These are phyloP conservation scores for Cucurbita pepo DNA, from an alignment of 306 rosid genomes.

Conservation along the genomic window DNA sequence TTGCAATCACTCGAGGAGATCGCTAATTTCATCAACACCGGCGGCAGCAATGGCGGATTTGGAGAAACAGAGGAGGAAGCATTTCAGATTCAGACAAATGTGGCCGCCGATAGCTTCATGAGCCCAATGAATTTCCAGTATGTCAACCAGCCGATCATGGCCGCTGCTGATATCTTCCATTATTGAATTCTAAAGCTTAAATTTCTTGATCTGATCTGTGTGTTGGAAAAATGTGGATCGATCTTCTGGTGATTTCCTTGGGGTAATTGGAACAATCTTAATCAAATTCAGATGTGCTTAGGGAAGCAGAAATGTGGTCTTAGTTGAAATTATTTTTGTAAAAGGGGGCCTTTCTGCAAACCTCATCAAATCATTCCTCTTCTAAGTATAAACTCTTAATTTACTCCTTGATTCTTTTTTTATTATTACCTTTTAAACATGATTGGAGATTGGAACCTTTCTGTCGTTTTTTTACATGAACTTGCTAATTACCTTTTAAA, in stretches of 20 bases:
- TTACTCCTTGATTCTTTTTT: background rate
- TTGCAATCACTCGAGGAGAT: slow-evolving; percentile 54
- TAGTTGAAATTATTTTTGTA: background rate
- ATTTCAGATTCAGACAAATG: slow-evolving; percentile 1
- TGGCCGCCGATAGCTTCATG: slow-evolving; percentile 18
- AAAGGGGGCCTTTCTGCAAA: background rate
- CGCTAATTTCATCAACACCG: slow-evolving; percentile 21
- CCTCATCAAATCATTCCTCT: background rate
- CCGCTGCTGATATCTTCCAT: slow-evolving; percentile 42
- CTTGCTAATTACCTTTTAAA: background rate
- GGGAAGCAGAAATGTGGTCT: background rate
- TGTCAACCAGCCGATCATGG: slow-evolving; percentile 59
- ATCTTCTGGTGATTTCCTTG: background rate
- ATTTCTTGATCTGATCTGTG: background rate
- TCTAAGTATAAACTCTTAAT: background rate
- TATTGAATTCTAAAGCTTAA: slow-evolving; percentile 11
- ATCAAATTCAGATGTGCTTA: background rate
- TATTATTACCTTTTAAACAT: background rate
- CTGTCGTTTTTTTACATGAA: too few species aligned
- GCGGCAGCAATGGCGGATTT: slow-evolving; percentile 4
- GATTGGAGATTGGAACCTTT: background rate
- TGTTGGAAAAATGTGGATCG: background rate
- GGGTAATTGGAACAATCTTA: background rate
- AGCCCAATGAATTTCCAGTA: slow-evolving; percentile 30
- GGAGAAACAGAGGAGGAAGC: slow-evolving; percentile 3